These are phyloP conservation scores for Chalciporus pseudorubinellus DNA, from an alignment of 768 basidiomycete genomes.

Conservation along the genomic window DNA sequence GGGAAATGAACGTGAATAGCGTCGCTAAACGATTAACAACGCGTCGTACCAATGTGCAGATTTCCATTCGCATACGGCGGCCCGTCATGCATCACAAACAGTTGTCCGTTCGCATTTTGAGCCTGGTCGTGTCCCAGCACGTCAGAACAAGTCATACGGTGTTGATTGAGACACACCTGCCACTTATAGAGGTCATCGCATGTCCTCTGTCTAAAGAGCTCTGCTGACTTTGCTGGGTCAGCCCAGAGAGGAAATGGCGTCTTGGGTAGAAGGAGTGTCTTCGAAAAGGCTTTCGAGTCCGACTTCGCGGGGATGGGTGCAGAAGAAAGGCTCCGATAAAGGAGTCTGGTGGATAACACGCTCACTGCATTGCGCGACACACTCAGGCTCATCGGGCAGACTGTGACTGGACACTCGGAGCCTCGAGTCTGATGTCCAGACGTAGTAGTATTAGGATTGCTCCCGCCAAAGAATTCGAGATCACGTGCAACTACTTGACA, in stretches of 20 bases:
- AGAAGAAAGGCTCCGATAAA: constrained; percentile 17
- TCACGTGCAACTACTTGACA: too few relatives aligned
- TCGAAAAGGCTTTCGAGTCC: constrained; percentile 42
- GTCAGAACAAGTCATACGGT: neutral
- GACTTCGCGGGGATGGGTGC: neutral
- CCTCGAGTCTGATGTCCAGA: too few relatives aligned
- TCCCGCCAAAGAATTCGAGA: too few relatives aligned
- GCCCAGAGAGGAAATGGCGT: constrained; percentile 76
- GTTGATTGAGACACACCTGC: constrained; percentile 54
- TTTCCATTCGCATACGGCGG: constrained; percentile 98
- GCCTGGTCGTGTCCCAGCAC: constrained; percentile 41
- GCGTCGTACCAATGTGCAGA: constrained; percentile 80
- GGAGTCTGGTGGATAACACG: constrained; percentile 8
- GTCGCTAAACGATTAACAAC: neutral
- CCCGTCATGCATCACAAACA: constrained; percentile 91
- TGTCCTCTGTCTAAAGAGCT: constrained; percentile 55
- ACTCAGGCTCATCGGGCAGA: constrained; percentile 17
- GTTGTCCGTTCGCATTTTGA: constrained; percentile 59
- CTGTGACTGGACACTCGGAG: neutral
- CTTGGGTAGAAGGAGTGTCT: constrained; percentile 77
- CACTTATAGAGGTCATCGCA: constrained; percentile 73
- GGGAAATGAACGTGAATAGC: neutral
- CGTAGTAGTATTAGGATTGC: too few relatives aligned
- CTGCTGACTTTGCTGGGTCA: constrained; percentile 62
- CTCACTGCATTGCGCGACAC: constrained; percentile 16